A percentile compares a stretch with the other conserved stretches of the same genome.
Conservation (phyloP, 805 yeast genomes). For the Metschnikowia dekortorum region DNA sequence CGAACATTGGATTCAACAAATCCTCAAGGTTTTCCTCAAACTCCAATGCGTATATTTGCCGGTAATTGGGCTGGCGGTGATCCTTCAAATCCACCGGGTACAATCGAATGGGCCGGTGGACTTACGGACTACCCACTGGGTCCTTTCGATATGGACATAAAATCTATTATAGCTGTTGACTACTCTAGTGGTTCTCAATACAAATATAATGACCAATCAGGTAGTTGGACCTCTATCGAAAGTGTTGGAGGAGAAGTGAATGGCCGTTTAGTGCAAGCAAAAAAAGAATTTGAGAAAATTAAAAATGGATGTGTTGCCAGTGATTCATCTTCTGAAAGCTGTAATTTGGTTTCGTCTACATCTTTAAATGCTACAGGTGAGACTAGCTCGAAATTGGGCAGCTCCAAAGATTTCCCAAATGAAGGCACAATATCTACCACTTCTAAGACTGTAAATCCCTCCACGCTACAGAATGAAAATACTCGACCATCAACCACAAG, state of each 20-base stretch:
- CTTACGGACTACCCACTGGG: slow-evolving; percentile 20
- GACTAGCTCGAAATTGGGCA: background rate
- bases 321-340: background rate
- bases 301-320: background rate
- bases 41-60: slow-evolving; percentile 59
- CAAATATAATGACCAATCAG: slow-evolving; percentile 36
- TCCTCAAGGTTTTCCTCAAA: slow-evolving; percentile 78
- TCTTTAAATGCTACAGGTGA: background rate
- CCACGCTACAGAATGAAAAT: background rate
- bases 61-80: slow-evolving; percentile 54
- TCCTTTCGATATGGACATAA: slow-evolving; percentile 21
- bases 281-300: slow-evolving; percentile 6
- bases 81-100: slow-evolving; percentile 23
- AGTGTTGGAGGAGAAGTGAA: slow-evolving; percentile 33
- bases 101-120: slow-evolving; percentile 27
- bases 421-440: background rate
- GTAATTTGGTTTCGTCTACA: slow-evolving; percentile 2
- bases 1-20: slow-evolving; percentile 54
- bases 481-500: background rate
- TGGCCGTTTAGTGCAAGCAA: slow-evolving; percentile 15
- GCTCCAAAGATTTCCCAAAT: background rate
- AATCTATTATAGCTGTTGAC: slow-evolving; percentile 27
- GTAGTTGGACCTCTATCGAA: slow-evolving; percentile 35
- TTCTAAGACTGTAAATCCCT: background rate
- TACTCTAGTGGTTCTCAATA: slow-evolving; percentile 47